Base-by-base conservation (phyloP, 2,329 filamentous ascomycete genomes). In the Hypoxylon sp. region DNA sequence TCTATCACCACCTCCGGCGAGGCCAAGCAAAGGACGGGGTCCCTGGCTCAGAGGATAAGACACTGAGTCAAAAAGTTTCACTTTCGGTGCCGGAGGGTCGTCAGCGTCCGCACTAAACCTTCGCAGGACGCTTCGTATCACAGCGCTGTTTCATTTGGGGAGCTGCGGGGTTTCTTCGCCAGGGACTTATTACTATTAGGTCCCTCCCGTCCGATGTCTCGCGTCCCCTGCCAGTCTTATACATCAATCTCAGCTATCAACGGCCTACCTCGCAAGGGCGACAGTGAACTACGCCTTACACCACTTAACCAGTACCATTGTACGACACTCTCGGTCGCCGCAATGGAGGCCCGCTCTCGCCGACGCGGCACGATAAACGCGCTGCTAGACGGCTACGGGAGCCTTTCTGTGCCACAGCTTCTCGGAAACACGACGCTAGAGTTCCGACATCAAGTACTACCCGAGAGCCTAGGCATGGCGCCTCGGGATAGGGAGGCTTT, bases 401-500 rank as follows among this genome's bases (percentile, higher is more conserved):
- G 69, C 23, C 69, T 75, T 3, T 72, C 69, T 1, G 66, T 72
- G 4, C 52, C 68, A 16, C 66, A 67, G n/a, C 67, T 78, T 13
- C 65, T 71, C 11, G 43, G 55, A 29, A 63, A 66, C 3, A 69
- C 73, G 16, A 65, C 71, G 2, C 55, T 61, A 5, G 59, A 69
- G 32, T 78, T 77, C 57, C 67, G 60, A 6, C 72, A 78, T 53
- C 64, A 63, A 34, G 69, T 73, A 3, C 65, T 75, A 6, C 75
- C 74, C 2, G 56, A 63, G 31, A 73, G 72, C 11, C 65, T 77
- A 6, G 67, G 67, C 5, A 70, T 75, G 60, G 69, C 70, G 1
- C 41, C 63, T 4, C 69, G 71, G 17, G 59, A 69, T 47, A 65
- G 66, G 34, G 65, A 67, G 1, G 62, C 67, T 1, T 78, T 77